phyloP scores from a whole-genome alignment of 306 rosid genomes.

The Malus fusca region DNA sequence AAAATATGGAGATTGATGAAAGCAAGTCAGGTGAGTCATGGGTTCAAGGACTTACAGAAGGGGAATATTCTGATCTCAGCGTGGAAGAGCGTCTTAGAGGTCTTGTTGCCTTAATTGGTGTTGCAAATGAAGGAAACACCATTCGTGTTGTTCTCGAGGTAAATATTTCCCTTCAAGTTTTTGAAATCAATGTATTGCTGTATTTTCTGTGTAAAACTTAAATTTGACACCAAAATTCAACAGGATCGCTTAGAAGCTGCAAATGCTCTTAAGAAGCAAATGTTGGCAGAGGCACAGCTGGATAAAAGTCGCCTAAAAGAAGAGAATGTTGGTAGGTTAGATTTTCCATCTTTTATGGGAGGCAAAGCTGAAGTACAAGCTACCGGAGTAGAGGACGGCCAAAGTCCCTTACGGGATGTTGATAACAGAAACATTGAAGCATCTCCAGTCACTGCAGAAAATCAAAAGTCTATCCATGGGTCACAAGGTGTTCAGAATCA shows the following conservation, averaged over 20 bases:
- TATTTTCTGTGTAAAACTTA: background rate
- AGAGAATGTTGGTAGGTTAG: constrained; percentile 52
- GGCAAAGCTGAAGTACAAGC: constrained; percentile 56
- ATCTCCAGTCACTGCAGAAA: constrained; percentile 60
- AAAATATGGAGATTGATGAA: constrained; percentile 94
- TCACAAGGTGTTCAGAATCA: constrained; percentile 27
- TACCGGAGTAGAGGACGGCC: constrained; percentile 56
- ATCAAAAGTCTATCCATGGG: constrained; percentile 38
- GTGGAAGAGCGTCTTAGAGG: constrained; percentile 93
- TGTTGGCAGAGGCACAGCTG: constrained; percentile 98
- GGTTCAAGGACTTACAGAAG: constrained; percentile 96
- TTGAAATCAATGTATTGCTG: background rate
- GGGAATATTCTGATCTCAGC: constrained; percentile 85
- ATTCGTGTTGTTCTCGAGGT: constrained; percentile 95
- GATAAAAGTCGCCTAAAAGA: constrained; percentile 86
- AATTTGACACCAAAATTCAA: constrained; percentile 27
- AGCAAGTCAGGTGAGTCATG: constrained; percentile 92
- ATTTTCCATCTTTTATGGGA: constrained; percentile 45
- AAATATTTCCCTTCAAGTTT: constrained; percentile 7
- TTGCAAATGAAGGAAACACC: constrained; percentile 98
- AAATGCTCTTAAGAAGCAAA: constrained; percentile 95
- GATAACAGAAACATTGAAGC: constrained; percentile 49
- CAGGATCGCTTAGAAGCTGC: constrained; percentile 99
- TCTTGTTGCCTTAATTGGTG: constrained; percentile 70
- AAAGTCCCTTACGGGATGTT: constrained; percentile 67